A percentile compares a stretch with the other conserved stretches of the same genome.
Conservation (phyloP, 176 grass and related monocot genomes). For the Oryza punctata region DNA sequence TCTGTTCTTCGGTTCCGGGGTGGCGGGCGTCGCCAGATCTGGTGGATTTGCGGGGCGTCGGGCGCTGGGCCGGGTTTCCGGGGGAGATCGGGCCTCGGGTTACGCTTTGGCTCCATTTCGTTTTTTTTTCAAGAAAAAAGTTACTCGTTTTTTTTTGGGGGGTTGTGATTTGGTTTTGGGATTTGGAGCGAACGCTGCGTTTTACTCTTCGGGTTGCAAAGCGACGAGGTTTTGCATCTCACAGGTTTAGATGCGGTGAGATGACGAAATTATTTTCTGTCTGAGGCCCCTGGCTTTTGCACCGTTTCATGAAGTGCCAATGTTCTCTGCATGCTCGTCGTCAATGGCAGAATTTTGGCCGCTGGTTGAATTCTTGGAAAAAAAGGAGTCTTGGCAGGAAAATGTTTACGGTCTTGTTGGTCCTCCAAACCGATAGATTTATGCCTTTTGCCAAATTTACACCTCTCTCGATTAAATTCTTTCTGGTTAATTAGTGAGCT, state of each 20-base stretch:
- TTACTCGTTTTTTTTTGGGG: background rate
- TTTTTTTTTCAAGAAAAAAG: background rate
- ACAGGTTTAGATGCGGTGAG: background rate
- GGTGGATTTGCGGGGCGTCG: slow-evolving; percentile 2
- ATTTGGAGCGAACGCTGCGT: background rate
- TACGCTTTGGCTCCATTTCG: background rate
- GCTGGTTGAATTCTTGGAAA: background rate
- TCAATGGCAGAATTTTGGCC: background rate
- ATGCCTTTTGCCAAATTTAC: background rate
- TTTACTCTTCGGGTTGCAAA: background rate
- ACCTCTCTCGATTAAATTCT: background rate
- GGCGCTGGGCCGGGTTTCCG: background rate
- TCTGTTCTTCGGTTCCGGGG: background rate
- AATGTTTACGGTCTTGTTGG: background rate
- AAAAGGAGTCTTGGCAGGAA: background rate
- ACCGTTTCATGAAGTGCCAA: background rate
- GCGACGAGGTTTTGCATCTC: background rate
- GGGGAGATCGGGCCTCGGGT: slow-evolving; percentile 20
- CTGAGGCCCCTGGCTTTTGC: background rate
- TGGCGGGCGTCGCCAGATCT: slow-evolving; percentile 35
- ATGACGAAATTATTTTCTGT: background rate
- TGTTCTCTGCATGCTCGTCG: background rate
- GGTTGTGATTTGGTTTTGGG: background rate
- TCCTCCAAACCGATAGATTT: background rate
- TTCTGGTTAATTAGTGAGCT: background rate